phyloP scores from a whole-genome alignment of 768 basidiomycete species.

The Trametes sanguinea region DNA sequence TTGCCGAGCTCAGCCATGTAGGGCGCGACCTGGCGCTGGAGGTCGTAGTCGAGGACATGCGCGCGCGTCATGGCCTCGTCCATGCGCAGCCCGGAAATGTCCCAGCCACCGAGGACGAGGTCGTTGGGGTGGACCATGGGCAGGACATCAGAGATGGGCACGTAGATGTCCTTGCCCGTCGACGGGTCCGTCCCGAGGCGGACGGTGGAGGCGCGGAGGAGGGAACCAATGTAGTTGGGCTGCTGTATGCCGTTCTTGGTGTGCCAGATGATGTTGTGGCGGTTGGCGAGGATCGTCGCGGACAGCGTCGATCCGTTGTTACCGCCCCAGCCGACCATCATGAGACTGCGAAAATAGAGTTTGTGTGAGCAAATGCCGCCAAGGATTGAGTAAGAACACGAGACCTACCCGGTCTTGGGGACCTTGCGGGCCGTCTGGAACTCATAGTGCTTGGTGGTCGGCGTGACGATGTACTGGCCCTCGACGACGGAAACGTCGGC shows the following conservation, averaged over 20 bases:
- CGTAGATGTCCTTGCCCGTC: slow-evolving; percentile 86
- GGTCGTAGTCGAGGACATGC: slow-evolving; percentile 92
- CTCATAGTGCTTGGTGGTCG: slow-evolving; percentile 79
- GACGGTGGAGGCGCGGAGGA: slow-evolving; percentile 94
- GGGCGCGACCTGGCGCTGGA: slow-evolving; percentile 92
- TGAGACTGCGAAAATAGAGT: slow-evolving; percentile 56
- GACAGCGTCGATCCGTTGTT: slow-evolving; percentile 96
- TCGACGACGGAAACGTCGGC: slow-evolving; percentile 67
- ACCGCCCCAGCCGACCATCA: slow-evolving; percentile 97
- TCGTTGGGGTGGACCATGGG: slow-evolving; percentile 99
- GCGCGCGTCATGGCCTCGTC: slow-evolving; percentile 94
- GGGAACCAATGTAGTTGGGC: slow-evolving; percentile 97
- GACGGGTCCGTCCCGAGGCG: slow-evolving; percentile 81
- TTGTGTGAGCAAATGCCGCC: slow-evolving; percentile 1
- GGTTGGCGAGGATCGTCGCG: slow-evolving; percentile 95
- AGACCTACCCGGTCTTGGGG: slow-evolving; percentile 84
- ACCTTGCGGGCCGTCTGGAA: slow-evolving; percentile 89
- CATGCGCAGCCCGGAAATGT: slow-evolving; percentile 83
- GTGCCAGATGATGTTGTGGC: slow-evolving; percentile 91
- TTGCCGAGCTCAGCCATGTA: slow-evolving; percentile 77
- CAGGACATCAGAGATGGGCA: slow-evolving; percentile 89
- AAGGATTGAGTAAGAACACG: neutral
- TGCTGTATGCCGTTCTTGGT: slow-evolving; percentile 91
- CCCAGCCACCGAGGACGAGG: slow-evolving; percentile 97
- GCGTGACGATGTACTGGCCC: slow-evolving; percentile 78